Base-by-base conservation (phyloP, 768 basidiomycete genomes). In the Tricholoma saponaceum region DNA sequence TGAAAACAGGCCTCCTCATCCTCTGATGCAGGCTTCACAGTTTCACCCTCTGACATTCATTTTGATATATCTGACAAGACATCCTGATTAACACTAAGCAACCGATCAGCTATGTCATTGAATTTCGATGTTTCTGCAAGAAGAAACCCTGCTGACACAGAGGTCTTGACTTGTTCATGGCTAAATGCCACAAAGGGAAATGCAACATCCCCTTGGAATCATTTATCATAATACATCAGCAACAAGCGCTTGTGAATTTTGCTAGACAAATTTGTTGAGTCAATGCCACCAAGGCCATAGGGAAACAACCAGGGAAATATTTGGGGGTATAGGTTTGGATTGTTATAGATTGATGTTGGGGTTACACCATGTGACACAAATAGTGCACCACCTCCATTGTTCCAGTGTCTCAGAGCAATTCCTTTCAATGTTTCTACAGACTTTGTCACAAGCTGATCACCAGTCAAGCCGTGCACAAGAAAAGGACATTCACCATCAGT, bases 251-350 rank as follows among this genome's bases (percentile, higher is more conserved):
- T 70, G 30, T 71, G 70, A 2, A 16, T 26, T 2, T 44, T 20
- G 10, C 63, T 62, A 1, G 61, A 59, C 10, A 72, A 23, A 9
- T 35, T 22, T 22, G 39, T 52, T 18, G 22, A 51, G 10, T 61
- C 66, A 13, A 67, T 54, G 1, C 66, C 62, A 0, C 70, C 69
- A 18, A 66, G 32, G 0, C 76, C 74, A 62, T 76, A 78, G 0
- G 74, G 76, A 64, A 73, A 78, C 0, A 78, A 59, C 74, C 74
- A 77, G 0, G 75, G 76, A 64, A 76, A 78, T 71, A 77, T 76
- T 9, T 69, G 61, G 0, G 76, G 73, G 60, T 74, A 78, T 18
- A 75, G 52, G 3, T 60, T 54, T 4, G 71, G 67, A 62, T 79
- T 76, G 10, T 72, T 54, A 39, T 64, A 72, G 4, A 47, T 60